Base-by-base conservation (phyloP, 2,329 filamentous ascomycete species). In the Albophoma yamanashiensis region DNA sequence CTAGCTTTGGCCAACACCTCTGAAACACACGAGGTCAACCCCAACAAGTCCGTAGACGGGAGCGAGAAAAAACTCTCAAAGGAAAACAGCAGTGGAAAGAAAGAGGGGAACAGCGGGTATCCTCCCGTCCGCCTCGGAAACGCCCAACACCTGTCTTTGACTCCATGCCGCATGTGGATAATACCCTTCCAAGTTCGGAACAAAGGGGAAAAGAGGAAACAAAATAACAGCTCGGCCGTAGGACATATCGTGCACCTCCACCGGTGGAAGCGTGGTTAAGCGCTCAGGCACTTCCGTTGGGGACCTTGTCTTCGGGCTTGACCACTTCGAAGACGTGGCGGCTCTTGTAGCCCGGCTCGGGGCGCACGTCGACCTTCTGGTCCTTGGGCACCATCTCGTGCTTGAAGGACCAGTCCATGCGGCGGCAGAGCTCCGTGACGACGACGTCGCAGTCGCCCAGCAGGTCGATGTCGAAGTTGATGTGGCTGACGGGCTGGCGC, bases 391-490 rank as follows among this genome's bases (percentile, higher is more conserved):
- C 82, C 90, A 96, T 96, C 64, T 91, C 87, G 69, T 97, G 92
- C 53, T 83, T 71, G 58, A 96, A 74, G 8, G 85, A 78, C 94
- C 94, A 97, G 3, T 88, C 89, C 1, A 90, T 86, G 15, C 90
- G 84, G 53, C 87, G 83, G 70, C 90, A 93, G 58, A 99, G 82
- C 76, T 97, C 93, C 0, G 88, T 83, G 17, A 97, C 89, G 11
- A 97, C 87, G 47, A 92, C 83, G 70, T 99, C 94, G 74, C 93
- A 97, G 71, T 97, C 91, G 42, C 94, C 94, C n/a, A 97, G 80
- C 59, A 99, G 82, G 71, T 97, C 92, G 66, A 99, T 91, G 73
- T 99, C 94, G 67, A 99, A 97, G 71, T 95, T 91, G 71, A 96
- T 89, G 73, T 97, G 93, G 42, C 80, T 81, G 59, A 96, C 90